Evolutionary conservation across 1,139 yeast species (phyloP), one percentile per base, ranked within the genome.

Genomic region (Candida sp.): DNA sequence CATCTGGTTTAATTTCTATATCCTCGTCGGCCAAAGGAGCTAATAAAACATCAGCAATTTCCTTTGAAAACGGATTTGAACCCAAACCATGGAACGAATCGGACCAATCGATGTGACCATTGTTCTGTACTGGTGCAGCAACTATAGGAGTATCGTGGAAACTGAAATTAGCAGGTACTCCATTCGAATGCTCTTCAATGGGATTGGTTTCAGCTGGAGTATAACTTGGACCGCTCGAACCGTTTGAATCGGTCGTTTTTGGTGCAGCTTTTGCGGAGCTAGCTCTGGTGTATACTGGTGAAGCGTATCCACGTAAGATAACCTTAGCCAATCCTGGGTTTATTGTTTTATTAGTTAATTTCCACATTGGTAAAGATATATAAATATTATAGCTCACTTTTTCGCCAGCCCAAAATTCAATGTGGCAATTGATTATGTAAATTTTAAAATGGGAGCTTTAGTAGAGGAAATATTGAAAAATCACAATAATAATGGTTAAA

Each of bases 1-100:
- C 98, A 61, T 93, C 99, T 0, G 99, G 98, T 49, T 93, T 93
- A 51, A 93, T 86, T 61, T 93, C 99, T 43, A 93, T 82, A 53
- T 93, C 98, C 27, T 74, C 76, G 5, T 79, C 74, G 1, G 74
- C 75, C 21, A 93, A 58, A 0, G 84, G 80, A 2, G 84, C 79
- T 40, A 82, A 61, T 15, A 93, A 68, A 6, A 80, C 71, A 25
- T 79, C 78, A 42, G 81, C 82, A 0, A 82, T 74, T 41, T 81
- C 81, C 12, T 68, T 70, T 3, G 84, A 65, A 56, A 93, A 93
- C 0, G 97, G 85, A 25, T 75, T 79, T 2, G 81, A 70, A 1
- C 97, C 97, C 27, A 93, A 68, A 0, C 99, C 99, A 55, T 78
- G 84, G 65, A 82, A 88, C 1, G 95, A 84, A 36, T 77, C 82